Percentiles rank a stretch among this genome's conserved stretches.
These are phyloP conservation scores for Atractiella rhizophila DNA, from an alignment of 768 basidiomycete species.

Conservation along the genomic window DNA sequence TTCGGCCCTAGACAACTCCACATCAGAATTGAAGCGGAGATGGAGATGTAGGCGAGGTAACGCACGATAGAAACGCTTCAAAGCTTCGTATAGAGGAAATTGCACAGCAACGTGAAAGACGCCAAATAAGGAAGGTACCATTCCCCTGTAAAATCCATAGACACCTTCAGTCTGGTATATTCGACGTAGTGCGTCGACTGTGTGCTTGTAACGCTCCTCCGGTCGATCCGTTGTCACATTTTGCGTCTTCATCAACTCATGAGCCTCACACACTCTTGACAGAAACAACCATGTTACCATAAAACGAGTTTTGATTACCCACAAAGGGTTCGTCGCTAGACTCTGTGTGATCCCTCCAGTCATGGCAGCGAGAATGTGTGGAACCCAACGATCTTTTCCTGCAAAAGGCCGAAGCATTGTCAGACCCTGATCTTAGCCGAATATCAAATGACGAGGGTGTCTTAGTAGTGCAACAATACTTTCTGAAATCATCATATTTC, in stretches of 20 bases:
- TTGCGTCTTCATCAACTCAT: conserved; percentile 3
- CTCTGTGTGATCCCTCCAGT: conserved; percentile 79
- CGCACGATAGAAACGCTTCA: conserved; percentile 67
- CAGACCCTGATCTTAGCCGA: too few relatives aligned
- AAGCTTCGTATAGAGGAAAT: conserved; percentile 82
- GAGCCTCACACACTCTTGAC: not conserved
- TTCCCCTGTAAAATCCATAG: conserved; percentile 75
- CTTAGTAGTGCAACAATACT: too few relatives aligned
- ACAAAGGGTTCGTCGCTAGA: conserved; percentile 77
- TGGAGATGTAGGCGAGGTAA: conserved; percentile 13
- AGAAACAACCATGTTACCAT: conserved; percentile 38
- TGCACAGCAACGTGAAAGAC: conserved; percentile 90
- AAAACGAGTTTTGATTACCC: conserved; percentile 98
- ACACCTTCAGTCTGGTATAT: conserved; percentile 76
- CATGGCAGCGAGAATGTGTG: conserved; percentile 84
- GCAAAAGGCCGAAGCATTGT: not conserved
- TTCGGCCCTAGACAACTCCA: not conserved
- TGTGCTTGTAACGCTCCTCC: conserved; percentile 50
- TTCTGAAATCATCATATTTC: too few relatives aligned
- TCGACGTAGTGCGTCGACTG: conserved; percentile 60
- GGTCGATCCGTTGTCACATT: not conserved
- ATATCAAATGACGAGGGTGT: too few relatives aligned
- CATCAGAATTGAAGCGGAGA: not conserved
- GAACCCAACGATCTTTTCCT: conserved; percentile 8
- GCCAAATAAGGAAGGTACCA: conserved; percentile 75